Evolutionary conservation across 495 filamentous ascomycete species (phyloP).

Genomic region (Aspergillus biplanus): DNA sequence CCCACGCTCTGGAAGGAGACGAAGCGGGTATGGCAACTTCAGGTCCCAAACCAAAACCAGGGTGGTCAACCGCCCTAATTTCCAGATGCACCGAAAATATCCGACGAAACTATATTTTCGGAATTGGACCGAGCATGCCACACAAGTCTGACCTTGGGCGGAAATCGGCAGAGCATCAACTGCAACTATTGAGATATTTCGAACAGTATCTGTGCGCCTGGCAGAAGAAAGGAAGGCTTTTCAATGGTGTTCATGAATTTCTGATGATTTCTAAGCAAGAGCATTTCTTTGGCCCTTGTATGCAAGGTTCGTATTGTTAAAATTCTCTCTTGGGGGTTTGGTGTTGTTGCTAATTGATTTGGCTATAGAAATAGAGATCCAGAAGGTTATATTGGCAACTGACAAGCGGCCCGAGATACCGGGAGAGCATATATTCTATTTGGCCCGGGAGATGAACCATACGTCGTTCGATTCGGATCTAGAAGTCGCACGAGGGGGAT

Average conservation of each 20-base stretch:
- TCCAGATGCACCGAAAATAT: not conserved
- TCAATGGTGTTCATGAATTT: conserved; percentile 11
- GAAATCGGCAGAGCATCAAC: not conserved
- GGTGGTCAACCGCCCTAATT: not conserved
- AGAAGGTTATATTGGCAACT: conserved; percentile 1
- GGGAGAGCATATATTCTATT: conserved; percentile 6
- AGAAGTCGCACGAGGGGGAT: not conserved
- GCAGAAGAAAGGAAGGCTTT: conserved; percentile 7
- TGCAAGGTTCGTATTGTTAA: conserved; percentile 11
- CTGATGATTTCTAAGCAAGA: conserved; percentile 3
- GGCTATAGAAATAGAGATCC: conserved; percentile 3
- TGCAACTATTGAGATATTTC: not conserved
- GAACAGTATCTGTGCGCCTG: not conserved
- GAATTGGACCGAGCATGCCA: not conserved
- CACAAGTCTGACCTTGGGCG: not conserved
- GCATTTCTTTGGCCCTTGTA: not conserved
- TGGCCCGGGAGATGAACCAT: conserved; percentile 9
- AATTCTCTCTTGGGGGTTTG: not conserved
- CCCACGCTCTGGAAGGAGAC: not conserved
- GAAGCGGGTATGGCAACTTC: not conserved
- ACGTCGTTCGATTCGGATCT: conserved; percentile 11
- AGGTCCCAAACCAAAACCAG: not conserved
- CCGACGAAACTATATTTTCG: not conserved
- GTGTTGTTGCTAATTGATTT: not conserved
- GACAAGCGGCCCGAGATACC: conserved; percentile 6